Percentiles rank a stretch among this genome's conserved stretches.
Evolutionary conservation across 1,284 basidiomycete genomes (phyloP).

Genomic region (Cystobasidium sp.): DNA sequence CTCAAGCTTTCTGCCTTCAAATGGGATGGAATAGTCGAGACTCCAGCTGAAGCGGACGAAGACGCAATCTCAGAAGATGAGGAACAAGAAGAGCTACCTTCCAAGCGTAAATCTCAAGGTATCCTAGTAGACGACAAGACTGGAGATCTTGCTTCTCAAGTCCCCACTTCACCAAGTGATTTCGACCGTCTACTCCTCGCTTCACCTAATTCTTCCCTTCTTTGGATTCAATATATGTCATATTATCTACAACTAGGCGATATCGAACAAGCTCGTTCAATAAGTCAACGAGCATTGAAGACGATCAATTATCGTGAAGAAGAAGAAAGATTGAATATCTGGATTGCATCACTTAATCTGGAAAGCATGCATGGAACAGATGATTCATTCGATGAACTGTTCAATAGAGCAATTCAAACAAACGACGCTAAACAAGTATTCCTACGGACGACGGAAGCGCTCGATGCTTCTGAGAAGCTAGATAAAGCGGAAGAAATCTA

Average conservation of each 20-base stretch:
- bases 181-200: conserved; percentile 92
- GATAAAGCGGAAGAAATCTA: conserved; percentile 85
- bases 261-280: conserved; percentile 87
- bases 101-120: conserved; percentile 65
- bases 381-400: conserved; percentile 73
- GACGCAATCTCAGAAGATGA: conserved; percentile 61
- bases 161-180: conserved; percentile 88
- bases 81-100: conserved; percentile 54
- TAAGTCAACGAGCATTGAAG: conserved; percentile 80
- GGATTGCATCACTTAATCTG: conserved; percentile 94
- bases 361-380: conserved; percentile 93
- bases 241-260: conserved; percentile 96
- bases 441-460: conserved; percentile 79
- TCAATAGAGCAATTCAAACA: conserved; percentile 85
- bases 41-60: conserved; percentile 52
- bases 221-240: conserved; percentile 99
- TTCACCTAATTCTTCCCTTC: conserved; percentile 95
- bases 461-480: conserved; percentile 78
- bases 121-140: conserved; percentile 77
- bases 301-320: conserved; percentile 96
- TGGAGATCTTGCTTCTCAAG: conserved; percentile 77
- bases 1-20: conserved; percentile 61
- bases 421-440: conserved; percentile 93
- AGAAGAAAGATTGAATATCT: conserved; percentile 93
- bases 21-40: conserved; percentile 60